A percentile compares a stretch with the other conserved stretches of the same genome.
Conservation (phyloP, 169 alveolate genomes). For the Babesia bovis region DNA sequence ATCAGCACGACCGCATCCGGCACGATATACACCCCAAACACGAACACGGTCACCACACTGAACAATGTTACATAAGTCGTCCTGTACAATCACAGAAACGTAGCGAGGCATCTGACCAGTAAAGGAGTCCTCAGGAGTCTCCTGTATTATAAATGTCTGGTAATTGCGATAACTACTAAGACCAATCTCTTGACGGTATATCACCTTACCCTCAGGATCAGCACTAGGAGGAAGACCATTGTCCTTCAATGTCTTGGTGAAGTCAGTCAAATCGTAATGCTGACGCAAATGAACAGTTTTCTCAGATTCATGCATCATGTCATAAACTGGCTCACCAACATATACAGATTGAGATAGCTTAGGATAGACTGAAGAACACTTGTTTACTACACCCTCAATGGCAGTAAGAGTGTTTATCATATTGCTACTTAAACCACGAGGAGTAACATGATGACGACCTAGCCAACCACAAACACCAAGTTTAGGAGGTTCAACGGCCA, state of each 20-base stretch:
- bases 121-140: conserved; percentile 97
- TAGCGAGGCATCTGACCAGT: conserved; percentile 97
- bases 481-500: conserved; percentile 74
- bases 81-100: conserved; percentile 90
- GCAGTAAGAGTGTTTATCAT: conserved; percentile 89
- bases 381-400: conserved; percentile 96
- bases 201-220: conserved; percentile 75
- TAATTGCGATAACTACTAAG: conserved; percentile 89
- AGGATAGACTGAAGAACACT: conserved; percentile 90
- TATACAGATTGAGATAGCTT: conserved; percentile 88
- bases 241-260: conserved; percentile 68
- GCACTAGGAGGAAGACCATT: conserved; percentile 75
- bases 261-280: conserved; percentile 77
- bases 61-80: conserved; percentile 88
- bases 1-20: conserved; percentile 80
- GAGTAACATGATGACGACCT: conserved; percentile 95
- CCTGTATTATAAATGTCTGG: conserved; percentile 92
- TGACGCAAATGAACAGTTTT: conserved; percentile 81
- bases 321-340: conserved; percentile 87
- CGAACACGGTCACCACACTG: conserved; percentile 91
- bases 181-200: conserved; percentile 90
- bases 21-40: conserved; percentile 95
- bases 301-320: conserved; percentile 82
- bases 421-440: conserved; percentile 93
- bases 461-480: conserved; percentile 93